phyloP scores from a whole-genome alignment of 768 basidiomycete species.

The Hypholoma sublateritium region DNA sequence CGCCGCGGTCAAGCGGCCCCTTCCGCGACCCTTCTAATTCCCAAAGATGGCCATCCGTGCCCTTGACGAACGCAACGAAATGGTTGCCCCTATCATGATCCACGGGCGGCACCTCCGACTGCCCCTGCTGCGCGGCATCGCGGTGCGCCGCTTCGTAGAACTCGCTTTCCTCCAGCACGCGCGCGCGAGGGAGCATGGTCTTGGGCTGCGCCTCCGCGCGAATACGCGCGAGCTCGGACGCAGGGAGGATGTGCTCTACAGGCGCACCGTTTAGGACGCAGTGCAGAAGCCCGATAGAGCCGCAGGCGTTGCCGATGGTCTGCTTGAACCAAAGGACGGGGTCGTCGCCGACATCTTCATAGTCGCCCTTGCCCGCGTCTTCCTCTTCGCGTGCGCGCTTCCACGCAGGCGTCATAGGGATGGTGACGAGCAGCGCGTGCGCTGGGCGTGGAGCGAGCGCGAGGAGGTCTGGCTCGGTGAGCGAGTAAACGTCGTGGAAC shows the following conservation, averaged over 20 bases:
- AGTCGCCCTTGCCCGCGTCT: constrained; percentile 1
- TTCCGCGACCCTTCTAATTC: constrained; percentile 11
- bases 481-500: constrained; percentile 14
- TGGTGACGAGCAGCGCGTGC: constrained; percentile 9
- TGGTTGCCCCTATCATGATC: constrained; percentile 1
- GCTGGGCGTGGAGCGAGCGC: constrained; percentile 12
- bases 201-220: constrained; percentile 3
- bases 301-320: constrained; percentile 11
- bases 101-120: not conserved
- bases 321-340: constrained; percentile 15
- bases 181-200: constrained; percentile 3
- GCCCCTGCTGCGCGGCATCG: constrained; percentile 7
- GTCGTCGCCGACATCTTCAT: constrained; percentile 5
- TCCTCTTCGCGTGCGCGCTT: not conserved
- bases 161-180: constrained; percentile 9
- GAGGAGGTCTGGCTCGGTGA: constrained; percentile 5
- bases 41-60: constrained; percentile 10
- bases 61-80: constrained; percentile 15
- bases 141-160: constrained; percentile 6
- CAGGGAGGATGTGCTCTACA: constrained; percentile 5
- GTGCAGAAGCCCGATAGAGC: constrained; percentile 11
- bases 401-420: constrained; percentile 12
- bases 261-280: constrained; percentile 2
- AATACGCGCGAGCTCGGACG: constrained; percentile 1
- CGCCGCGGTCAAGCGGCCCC: constrained; percentile 11